Percentiles rank a stretch among this genome's conserved stretches.
Evolutionary conservation across 2,329 filamentous ascomycete species (phyloP).

Genomic region (Colletotrichum destructivum): DNA sequence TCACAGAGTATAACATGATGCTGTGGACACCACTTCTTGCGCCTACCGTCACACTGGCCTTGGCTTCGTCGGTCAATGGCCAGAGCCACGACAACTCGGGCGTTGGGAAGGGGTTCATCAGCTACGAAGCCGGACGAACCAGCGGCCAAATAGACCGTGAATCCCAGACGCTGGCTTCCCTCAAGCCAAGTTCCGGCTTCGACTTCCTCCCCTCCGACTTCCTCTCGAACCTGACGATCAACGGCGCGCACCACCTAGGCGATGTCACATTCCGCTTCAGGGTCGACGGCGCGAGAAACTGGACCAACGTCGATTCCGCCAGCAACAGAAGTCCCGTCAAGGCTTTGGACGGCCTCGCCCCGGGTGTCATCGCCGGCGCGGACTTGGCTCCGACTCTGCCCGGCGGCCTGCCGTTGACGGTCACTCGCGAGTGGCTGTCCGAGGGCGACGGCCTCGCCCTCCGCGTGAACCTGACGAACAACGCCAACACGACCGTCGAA

Average conservation of each 20-base stretch:
- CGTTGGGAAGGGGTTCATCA: conserved; percentile 24
- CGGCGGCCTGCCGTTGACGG: conserved; percentile 53
- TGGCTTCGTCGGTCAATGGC: conserved; percentile 6
- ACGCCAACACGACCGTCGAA: conserved; percentile 58
- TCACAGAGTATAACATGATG: conserved; percentile 12
- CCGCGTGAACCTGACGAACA: conserved; percentile 66
- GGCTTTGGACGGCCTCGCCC: conserved; percentile 44
- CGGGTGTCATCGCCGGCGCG: conserved; percentile 54
- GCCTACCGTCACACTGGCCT: conserved; percentile 27
- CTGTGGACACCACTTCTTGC: not conserved
- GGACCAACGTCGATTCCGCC: conserved; percentile 65
- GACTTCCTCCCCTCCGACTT: conserved; percentile 71
- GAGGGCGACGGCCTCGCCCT: conserved; percentile 65
- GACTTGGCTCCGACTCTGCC: conserved; percentile 60
- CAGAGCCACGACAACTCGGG: conserved; percentile 8
- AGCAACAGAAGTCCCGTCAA: conserved; percentile 55
- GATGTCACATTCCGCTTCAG: conserved; percentile 72
- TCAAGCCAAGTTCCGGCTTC: conserved; percentile 59
- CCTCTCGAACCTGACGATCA: conserved; percentile 58
- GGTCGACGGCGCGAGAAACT: conserved; percentile 52
- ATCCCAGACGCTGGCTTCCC: conserved; percentile 64
- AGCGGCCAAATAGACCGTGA: conserved; percentile 31
- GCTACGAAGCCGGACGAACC: conserved; percentile 25
- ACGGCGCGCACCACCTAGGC: conserved; percentile 72
- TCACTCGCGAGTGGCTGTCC: conserved; percentile 68